Evolutionary conservation across 2,329 filamentous ascomycete species (phyloP).

Genomic region (Orbilia oligospora): DNA sequence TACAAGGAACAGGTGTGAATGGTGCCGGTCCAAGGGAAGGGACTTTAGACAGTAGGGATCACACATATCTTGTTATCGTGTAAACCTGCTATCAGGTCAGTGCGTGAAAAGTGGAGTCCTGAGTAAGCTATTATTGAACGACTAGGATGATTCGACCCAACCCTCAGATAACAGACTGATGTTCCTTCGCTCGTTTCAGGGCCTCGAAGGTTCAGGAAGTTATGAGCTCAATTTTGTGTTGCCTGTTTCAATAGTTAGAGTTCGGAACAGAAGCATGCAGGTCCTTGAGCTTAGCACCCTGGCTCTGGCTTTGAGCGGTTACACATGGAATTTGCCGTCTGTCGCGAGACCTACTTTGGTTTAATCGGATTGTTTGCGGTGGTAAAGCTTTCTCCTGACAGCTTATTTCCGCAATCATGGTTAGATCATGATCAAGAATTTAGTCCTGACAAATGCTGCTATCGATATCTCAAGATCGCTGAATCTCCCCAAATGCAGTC

Average conservation of each 20-base stretch:
- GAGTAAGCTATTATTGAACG: background rate
- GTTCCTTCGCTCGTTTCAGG: conserved; percentile 14
- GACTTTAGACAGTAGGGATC: background rate
- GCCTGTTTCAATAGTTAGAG: conserved; percentile 8
- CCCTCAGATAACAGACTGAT: conserved; percentile 5
- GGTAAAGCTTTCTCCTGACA: background rate
- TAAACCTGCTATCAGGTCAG: conserved; percentile 5
- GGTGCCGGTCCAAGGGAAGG: conserved; percentile 13
- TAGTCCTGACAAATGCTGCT: background rate
- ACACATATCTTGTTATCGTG: conserved; percentile 16
- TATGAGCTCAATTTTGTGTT: conserved; percentile 2
- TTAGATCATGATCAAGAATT: background rate
- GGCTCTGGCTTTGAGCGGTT: background rate
- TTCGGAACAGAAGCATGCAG: conserved; percentile 25
- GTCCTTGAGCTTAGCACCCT: conserved; percentile 10
- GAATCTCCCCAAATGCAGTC: background rate
- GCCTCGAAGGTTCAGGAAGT: background rate
- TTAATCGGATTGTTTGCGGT: conserved; percentile 2
- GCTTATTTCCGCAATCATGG: background rate
- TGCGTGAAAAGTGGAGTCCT: conserved; percentile 1
- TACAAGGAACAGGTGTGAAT: background rate
- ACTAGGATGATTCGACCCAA: background rate
- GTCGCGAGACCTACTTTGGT: background rate
- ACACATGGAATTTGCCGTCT: conserved; percentile 18
- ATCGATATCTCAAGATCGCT: conserved; percentile 12